Evolutionary conservation across 2,329 filamentous ascomycete genomes (phyloP), one percentile per base, ranked within the genome.

Genomic region (Aspergillus ruber): DNA sequence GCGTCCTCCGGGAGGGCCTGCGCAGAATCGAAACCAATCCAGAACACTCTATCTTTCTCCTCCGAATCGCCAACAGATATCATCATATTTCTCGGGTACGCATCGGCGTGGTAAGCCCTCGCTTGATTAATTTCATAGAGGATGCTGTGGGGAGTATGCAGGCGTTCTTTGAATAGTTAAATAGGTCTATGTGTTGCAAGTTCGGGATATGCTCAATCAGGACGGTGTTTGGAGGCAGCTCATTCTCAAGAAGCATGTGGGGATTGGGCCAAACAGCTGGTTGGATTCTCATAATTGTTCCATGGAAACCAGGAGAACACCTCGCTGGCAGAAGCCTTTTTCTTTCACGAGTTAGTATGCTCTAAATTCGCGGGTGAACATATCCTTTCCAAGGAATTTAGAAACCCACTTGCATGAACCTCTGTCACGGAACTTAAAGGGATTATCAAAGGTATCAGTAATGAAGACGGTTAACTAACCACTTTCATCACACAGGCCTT

Each of bases 21-120:
- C 4, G 56, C 53, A 36, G 35, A 48, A 36, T 56, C 53, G 43
- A 58, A 58, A 43, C 55, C 53, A 17, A 58, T 46, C 50, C 55
- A 56, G 29, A 58, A 47, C 8, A 54, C 49, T 40, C 50, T 49
- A 12, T 50, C 47, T 6, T 42, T 15, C 5, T 46, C 35, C 25
- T 36, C n/a, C 8, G 15, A n/a, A 9, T 46, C 35, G 29, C 39
- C n/a, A 3, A 12, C 7, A 13, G 15, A 45, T 7, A 53, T 40
- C 47, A 58, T 54, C 51, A 56, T 54, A 45, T 58, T 54, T 9
- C 54, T 41, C 1, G 52, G 54, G 9, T 51, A 43, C 1, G 52
- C 42, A 44, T 58, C 52, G 27, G 46, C 51, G 45, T 56, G 52
- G n/a, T 48, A 39, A 40, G 55, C 42, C n/a, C 45, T 25, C 4